Base-by-base conservation (phyloP, 176 grass and related monocot genomes). In the Olyra latifolia region DNA sequence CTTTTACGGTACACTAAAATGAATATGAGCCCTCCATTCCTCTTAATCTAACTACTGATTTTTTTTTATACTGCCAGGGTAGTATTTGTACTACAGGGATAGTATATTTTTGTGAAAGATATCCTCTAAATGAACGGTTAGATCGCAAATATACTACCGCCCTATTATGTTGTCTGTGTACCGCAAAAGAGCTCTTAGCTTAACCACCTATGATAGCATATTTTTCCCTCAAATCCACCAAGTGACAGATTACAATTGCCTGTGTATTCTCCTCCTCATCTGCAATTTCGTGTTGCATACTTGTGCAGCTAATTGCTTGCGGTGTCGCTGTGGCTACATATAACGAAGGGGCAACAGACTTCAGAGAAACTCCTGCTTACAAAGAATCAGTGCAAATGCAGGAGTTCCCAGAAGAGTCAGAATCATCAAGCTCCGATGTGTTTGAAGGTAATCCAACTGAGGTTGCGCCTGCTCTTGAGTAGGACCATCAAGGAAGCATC, bases 391-490 rank as follows among this genome's bases (percentile, higher is more conserved):
- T 71, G 16, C 88, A 84, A 57, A 68, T 82, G 10, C 87, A 88
- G 75, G 90, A 99, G 82, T 89, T 99, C 75, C 78, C 94, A 17
- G 90, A 99, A 71, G 93, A 93, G 42, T 72, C 96, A n/a, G 92
- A 99, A 54, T 88, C 88, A 60, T 95, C 96, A 39, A 32, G 83
- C 29, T 69, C 86, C 12, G 96, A 99, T n/a, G 93, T 99, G 47
- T 99, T 99, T 45, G 96, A 99, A 77, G 92, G 88, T 32, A 99
- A 99, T 68, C 96, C 96, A 39, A 99, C 96, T 29, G 96, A 99
- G 85, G 96, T 89, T 47, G 96, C 93, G 46, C 96, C 93, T 29
- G 39, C 83, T 81, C 72, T 95, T 28, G 93, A 99, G 84, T 99
- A 99, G 87, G 76, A 53, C 15, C 14, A 3, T 38, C 7, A 4